Conservation (phyloP, 352 stramenopile genomes). For the Phytophthora capsici region DNA sequence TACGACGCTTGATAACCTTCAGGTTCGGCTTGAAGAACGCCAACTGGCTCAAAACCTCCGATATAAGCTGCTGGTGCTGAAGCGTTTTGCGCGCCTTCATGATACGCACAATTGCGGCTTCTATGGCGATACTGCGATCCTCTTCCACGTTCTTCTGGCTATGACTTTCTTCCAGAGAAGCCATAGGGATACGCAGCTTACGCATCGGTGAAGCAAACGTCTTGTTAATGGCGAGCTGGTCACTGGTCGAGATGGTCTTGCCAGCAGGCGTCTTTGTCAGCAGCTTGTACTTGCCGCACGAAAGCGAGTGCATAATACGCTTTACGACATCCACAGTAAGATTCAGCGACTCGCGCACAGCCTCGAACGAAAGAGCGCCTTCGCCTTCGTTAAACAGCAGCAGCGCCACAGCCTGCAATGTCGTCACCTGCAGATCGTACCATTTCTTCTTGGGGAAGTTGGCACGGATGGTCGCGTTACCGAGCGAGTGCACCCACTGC, state of each 20-base stretch:
- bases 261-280: constrained; percentile 93
- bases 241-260: constrained; percentile 95
- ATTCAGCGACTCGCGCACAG: constrained; percentile 94
- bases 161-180: constrained; percentile 97
- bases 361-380: constrained; percentile 88
- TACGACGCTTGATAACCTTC: constrained; percentile 97
- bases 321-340: constrained; percentile 97
- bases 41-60: constrained; percentile 97
- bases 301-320: constrained; percentile 98
- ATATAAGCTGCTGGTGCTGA: constrained; percentile 98
- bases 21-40: constrained; percentile 98
- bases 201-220: constrained; percentile 96
- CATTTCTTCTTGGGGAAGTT: constrained; percentile 90
- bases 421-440: constrained; percentile 99
- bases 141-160: constrained; percentile 99
- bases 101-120: constrained; percentile 99
- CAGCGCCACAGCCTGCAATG: constrained; percentile 96
- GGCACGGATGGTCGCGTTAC: constrained; percentile 93
- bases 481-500: constrained; percentile 96
- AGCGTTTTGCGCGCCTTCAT: constrained; percentile 99
- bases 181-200: constrained; percentile 99
- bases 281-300: constrained; percentile 99
- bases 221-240: constrained; percentile 95
- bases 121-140: constrained; percentile 97
- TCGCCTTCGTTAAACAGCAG: constrained; percentile 95